phyloP scores from a whole-genome alignment of 108 stramenopile species.

The Skeletonema menzelii region DNA sequence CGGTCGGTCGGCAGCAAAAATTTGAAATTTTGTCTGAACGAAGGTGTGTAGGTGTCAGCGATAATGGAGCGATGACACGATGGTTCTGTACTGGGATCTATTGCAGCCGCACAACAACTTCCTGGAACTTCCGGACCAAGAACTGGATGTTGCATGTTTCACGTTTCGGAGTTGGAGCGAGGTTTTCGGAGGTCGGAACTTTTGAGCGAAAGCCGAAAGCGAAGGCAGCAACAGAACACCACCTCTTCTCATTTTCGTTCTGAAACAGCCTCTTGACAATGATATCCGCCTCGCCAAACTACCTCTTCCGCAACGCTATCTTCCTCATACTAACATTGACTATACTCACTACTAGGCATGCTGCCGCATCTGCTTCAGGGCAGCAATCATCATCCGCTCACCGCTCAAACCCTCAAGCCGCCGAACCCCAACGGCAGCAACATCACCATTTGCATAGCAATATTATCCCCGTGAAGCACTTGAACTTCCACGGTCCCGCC shows the following conservation, averaged over 20 bases:
- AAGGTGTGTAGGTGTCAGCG: no score
- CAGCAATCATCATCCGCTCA: not conserved
- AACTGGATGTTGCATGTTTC: no score
- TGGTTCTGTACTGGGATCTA: not conserved
- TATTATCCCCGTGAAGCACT: conserved; percentile 4
- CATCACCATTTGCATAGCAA: conserved; percentile 7
- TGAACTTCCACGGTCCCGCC: conserved; percentile 4
- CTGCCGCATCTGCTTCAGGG: not conserved
- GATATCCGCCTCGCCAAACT: conserved; percentile 3
- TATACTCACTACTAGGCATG: not conserved
- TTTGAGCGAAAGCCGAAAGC: no score
- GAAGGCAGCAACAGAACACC: no score
- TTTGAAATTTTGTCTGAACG: not conserved
- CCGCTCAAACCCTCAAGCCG: not conserved
- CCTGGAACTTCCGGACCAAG: not conserved
- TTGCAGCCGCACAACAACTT: no score
- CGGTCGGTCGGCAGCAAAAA: no score
- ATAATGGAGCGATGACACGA: no score
- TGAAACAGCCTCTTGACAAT: not conserved
- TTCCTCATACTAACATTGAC: not conserved
- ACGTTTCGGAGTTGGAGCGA: no score
- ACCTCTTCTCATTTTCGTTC: not conserved
- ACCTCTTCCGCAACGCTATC: not conserved
- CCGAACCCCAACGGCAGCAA: not conserved
- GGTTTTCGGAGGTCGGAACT: no score